Conservation (phyloP, 495 filamentous ascomycete genomes). For the Margaritispora aquatica region DNA sequence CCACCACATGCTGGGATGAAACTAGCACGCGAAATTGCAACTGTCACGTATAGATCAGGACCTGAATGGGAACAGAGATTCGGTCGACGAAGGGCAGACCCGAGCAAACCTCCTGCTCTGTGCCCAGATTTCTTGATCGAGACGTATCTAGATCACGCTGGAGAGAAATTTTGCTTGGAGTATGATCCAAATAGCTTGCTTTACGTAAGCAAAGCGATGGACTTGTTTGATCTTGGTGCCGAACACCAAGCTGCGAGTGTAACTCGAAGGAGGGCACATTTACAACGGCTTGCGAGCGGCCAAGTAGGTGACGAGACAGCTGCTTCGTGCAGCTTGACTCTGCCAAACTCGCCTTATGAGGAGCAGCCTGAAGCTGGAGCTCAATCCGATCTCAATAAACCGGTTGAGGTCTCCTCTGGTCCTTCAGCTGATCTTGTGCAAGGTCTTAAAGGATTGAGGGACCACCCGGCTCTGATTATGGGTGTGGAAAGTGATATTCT, state of each 20-base stretch:
- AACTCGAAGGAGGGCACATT: constrained; percentile 32
- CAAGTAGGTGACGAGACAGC: constrained; percentile 24
- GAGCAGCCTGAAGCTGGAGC: constrained; percentile 51
- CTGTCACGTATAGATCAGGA: constrained; percentile 92
- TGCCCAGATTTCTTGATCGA: constrained; percentile 98
- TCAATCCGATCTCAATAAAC: constrained; percentile 14
- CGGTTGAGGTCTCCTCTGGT: constrained; percentile 16
- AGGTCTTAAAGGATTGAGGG: constrained; percentile 62
- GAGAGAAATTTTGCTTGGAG: constrained; percentile 98
- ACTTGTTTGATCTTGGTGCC: constrained; percentile 86
- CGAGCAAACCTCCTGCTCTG: constrained; percentile 77
- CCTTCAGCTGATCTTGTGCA: constrained; percentile 73
- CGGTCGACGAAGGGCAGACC: constrained; percentile 80
- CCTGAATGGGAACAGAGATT: constrained; percentile 98
- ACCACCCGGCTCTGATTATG: constrained; percentile 80
- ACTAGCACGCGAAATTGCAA: constrained; percentile 93
- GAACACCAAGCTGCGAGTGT: constrained; percentile 47
- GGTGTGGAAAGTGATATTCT: constrained; percentile 95
- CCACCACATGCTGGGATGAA: constrained; percentile 97
- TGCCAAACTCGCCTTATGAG: constrained; percentile 80
- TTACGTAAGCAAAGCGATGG: constrained; percentile 98
- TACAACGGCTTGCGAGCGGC: constrained; percentile 11
- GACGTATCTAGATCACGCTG: constrained; percentile 96
- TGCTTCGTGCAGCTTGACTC: constrained; percentile 68
- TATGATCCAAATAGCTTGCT: constrained; percentile 96